Percentiles rank a stretch among this genome's conserved stretches.
These are phyloP conservation scores for Turritis glabra DNA, from an alignment of 345 rosid species.

Conservation along the genomic window DNA sequence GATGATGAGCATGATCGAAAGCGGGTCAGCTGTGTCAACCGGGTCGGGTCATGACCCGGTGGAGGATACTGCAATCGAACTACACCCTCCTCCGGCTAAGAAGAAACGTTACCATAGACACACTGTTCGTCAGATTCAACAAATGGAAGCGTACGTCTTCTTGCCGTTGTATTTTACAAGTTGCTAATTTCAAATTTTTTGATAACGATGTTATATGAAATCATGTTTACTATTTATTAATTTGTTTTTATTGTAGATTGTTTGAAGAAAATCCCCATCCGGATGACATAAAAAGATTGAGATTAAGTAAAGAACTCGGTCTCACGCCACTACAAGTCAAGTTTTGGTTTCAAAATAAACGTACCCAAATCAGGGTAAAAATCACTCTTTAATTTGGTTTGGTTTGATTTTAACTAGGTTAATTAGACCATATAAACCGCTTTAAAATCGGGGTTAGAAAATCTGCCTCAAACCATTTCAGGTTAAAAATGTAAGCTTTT, in stretches of 20 bases:
- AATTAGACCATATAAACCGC: neutral
- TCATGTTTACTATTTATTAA: neutral
- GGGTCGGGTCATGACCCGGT: constrained; percentile 63
- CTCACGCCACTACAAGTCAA: constrained; percentile 84
- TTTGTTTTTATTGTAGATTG: constrained; percentile 48
- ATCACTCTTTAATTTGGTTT: neutral
- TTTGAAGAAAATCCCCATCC: constrained; percentile 79
- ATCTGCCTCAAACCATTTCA: neutral
- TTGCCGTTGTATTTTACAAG: neutral
- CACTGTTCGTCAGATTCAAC: constrained; percentile 81
- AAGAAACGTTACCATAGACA: constrained; percentile 76
- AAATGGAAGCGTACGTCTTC: constrained; percentile 79
- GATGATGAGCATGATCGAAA: constrained; percentile 58
- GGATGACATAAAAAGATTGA: constrained; percentile 62
- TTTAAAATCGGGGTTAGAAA: neutral
- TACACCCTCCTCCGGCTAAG: constrained; percentile 41
- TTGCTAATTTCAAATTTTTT: neutral
- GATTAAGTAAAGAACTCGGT: constrained; percentile 72
- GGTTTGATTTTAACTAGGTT: neutral
- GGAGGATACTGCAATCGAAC: constrained; percentile 39
- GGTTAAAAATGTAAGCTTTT: too few relatives aligned
- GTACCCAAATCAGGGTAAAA: constrained; percentile 78
- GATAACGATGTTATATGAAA: neutral
- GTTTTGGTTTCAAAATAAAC: constrained; percentile 94
- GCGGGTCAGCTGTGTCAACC: constrained; percentile 62